Evolutionary conservation across 2,329 filamentous ascomycete genomes (phyloP), one percentile per base, ranked within the genome.

Genomic region (Huntiella savannae): DNA sequence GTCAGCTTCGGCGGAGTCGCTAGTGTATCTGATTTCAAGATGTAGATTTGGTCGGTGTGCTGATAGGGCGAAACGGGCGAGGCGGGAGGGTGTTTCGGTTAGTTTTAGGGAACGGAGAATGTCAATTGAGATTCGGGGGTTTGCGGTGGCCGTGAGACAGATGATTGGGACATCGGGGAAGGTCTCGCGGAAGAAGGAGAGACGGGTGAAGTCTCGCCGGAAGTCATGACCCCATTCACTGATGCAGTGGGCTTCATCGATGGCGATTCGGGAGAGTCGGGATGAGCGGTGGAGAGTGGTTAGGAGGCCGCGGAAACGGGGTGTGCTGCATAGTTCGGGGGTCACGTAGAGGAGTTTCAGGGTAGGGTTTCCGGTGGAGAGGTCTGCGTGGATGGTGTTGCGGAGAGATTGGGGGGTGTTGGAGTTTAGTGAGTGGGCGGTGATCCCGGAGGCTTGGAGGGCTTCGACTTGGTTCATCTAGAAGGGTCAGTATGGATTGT

Each of bases 171-270:
- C 83, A 47, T 82, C 72, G 0, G 86, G 83, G 53, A 91, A 86
- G 4, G 77, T 77, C 42, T 75, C 70, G 54, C 82, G 79, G 65
- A 96, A 91, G 77, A 84, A 95, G 2, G 75, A 79, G 5, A 96
- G 70, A 15, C 80, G 74, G 57, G 91, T 86, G 62, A 94, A 96
- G 48, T 86, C 82, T 33, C 79, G 82, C n/a, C 88, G 80, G 58
- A 96, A 96, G 60, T 96, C 88, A 59, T 96, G 87, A 1, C 88
- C 88, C 88, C 88, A 95, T 76, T 95, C 87, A 17, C 84, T 93
- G 54, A 96, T 93, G 60, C 88, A 96, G 60, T 96, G 88, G 2
- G 88, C 88, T 63, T 96, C 88, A 57, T 96, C 88, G 48, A 96
- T 78, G 41, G 82, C 88, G 52, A 96, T 75, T 11, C 88, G 76